Evolutionary conservation across 2,329 filamentous ascomycete species (phyloP).

Genomic region (Cladosporium sp.): DNA sequence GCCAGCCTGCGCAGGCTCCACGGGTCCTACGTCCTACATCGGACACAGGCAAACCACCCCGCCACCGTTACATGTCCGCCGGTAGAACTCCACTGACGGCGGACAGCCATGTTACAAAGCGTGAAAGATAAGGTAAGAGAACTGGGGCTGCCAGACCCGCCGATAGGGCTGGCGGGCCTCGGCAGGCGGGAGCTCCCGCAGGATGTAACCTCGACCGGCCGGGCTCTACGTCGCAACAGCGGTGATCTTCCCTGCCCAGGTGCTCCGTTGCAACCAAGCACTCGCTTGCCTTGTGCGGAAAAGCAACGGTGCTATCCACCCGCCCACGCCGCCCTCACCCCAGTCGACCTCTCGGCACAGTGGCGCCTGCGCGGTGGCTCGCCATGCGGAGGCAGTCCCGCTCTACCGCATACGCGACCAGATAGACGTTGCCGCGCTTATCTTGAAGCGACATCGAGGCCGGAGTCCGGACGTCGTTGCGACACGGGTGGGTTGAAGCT

Average conservation of each 20-base stretch:
- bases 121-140: too few relatives aligned
- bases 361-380: not conserved
- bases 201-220: slow-evolving; percentile 8
- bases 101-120: too few relatives aligned
- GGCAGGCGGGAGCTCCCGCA: not conserved
- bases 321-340: too few relatives aligned
- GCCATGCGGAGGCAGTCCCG: slow-evolving; percentile 7
- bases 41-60: too few relatives aligned
- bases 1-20: too few relatives aligned
- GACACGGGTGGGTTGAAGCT: not conserved
- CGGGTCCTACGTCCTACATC: too few relatives aligned
- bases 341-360: not conserved
- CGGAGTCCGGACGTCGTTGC: too few relatives aligned
- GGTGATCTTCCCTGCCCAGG: not conserved
- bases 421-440: slow-evolving; percentile 2
- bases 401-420: not conserved
- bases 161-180: not conserved
- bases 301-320: slow-evolving; percentile 6
- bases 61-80: too few relatives aligned
- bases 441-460: not conserved
- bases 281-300: slow-evolving; percentile 7
- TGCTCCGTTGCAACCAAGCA: slow-evolving; percentile 13
- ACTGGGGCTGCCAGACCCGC: too few relatives aligned
- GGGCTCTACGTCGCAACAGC: slow-evolving; percentile 14
- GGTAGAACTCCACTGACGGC: too few relatives aligned